Conservation (phyloP, 352 stramenopile species). For the Plasmopara viticola region DNA sequence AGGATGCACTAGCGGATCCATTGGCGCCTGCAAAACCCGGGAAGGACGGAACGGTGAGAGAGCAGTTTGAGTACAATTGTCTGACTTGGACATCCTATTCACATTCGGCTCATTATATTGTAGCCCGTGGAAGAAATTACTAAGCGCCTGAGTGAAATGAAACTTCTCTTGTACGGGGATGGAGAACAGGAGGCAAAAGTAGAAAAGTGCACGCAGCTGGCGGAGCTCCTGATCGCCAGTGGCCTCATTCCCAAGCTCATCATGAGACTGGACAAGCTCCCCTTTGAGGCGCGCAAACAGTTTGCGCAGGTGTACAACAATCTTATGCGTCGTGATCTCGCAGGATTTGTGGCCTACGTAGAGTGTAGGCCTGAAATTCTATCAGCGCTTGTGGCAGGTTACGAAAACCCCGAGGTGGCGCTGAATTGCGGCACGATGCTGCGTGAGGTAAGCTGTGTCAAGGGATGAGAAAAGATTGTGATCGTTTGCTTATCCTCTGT, state of each 20-base stretch:
- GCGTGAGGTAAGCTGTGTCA: conserved; percentile 50
- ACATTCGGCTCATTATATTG: neutral
- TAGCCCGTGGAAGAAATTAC: conserved; percentile 56
- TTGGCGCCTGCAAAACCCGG: conserved; percentile 38
- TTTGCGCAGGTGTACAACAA: conserved; percentile 88
- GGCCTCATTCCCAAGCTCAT: conserved; percentile 71
- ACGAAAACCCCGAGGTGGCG: conserved; percentile 83
- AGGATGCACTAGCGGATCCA: conserved; percentile 58
- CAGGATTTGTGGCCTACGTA: conserved; percentile 79
- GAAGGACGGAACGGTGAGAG: conserved; percentile 52
- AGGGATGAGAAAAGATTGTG: no score
- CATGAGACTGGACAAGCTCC: conserved; percentile 53
- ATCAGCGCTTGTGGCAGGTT: conserved; percentile 71
- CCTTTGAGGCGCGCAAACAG: conserved; percentile 84
- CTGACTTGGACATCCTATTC: conserved; percentile 3
- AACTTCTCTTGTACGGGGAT: conserved; percentile 32
- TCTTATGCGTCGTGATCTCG: conserved; percentile 81
- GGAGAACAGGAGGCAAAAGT: conserved; percentile 69
- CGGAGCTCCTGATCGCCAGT: conserved; percentile 59
- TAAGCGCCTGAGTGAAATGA: conserved; percentile 65
- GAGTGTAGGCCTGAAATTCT: conserved; percentile 63
- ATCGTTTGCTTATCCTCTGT: no score
- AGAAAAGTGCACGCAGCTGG: conserved; percentile 76
- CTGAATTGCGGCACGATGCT: conserved; percentile 89
- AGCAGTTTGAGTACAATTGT: neutral